Evolutionary conservation across 2,329 filamentous ascomycete genomes (phyloP).

Genomic region (Penicillium janthinellum): DNA sequence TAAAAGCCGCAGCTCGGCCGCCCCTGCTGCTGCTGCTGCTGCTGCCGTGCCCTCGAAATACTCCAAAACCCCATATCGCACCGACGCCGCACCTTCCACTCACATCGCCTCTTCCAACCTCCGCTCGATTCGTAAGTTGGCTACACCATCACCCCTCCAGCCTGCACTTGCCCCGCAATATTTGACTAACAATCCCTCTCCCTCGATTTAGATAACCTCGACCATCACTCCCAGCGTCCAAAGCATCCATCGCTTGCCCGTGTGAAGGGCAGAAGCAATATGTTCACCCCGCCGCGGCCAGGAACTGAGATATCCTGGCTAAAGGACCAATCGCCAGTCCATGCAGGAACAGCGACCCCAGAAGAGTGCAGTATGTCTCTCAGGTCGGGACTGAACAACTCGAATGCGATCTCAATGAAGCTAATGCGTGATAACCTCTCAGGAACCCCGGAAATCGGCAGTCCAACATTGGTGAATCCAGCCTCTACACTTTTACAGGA

Average conservation of each 20-base stretch:
- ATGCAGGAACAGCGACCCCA: constrained; percentile 24
- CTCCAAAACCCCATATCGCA: constrained; percentile 31
- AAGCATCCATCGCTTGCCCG: constrained; percentile 35
- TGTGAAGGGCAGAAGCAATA: constrained; percentile 34
- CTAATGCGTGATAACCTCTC: constrained; percentile 3
- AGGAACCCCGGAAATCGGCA: constrained; percentile 36
- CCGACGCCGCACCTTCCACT: constrained; percentile 18
- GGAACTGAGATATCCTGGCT: constrained; percentile 34
- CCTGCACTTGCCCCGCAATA: background rate
- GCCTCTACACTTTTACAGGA: constrained; percentile 44
- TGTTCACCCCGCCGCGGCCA: constrained; percentile 34
- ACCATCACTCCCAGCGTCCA: constrained; percentile 23
- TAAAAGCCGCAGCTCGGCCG: constrained; percentile 29
- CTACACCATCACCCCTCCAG: background rate
- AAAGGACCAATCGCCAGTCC: constrained; percentile 32
- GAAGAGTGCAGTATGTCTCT: constrained; percentile 24
- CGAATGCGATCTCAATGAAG: background rate
- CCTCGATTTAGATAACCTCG: background rate
- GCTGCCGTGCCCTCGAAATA: constrained; percentile 26
- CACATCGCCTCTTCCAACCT: constrained; percentile 23
- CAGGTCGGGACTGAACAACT: background rate
- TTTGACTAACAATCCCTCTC: constrained; percentile 4
- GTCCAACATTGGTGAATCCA: constrained; percentile 41
- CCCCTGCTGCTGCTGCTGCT: constrained; percentile 22
- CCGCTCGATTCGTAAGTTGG: constrained; percentile 28